Evolutionary conservation across 2,329 filamentous ascomycete genomes (phyloP).

Genomic region (Cladophialophora bantiana): DNA sequence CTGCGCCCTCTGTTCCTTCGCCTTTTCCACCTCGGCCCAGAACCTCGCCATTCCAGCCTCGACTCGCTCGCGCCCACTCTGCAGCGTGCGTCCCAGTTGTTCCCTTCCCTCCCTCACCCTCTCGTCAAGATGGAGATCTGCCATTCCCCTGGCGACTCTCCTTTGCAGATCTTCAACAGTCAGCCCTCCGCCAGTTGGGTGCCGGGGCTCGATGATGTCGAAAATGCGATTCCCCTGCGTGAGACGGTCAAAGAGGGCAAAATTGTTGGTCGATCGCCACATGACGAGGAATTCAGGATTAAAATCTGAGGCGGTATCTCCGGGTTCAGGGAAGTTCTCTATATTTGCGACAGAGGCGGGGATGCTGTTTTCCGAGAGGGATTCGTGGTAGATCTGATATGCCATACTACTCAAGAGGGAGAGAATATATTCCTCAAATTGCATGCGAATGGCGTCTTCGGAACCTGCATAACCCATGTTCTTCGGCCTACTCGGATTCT

Average conservation of each 20-base stretch:
- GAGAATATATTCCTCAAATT: constrained; percentile 96
- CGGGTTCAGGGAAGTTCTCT: constrained; percentile 49
- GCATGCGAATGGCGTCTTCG: constrained; percentile 94
- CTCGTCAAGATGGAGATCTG: constrained; percentile 92
- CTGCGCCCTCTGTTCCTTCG: constrained; percentile 25
- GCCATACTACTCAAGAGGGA: constrained; percentile 88
- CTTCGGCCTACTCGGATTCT: constrained; percentile 86
- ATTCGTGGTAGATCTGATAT: constrained; percentile 65
- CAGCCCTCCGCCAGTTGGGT: constrained; percentile 90
- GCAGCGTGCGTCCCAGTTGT: constrained; percentile 83
- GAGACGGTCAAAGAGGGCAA: constrained; percentile 81
- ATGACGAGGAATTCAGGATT: constrained; percentile 82
- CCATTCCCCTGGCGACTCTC: constrained; percentile 86
- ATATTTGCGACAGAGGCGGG: constrained; percentile 58
- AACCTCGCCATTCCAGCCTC: constrained; percentile 32
- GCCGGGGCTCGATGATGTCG: constrained; percentile 89
- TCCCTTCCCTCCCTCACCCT: constrained; percentile 83
- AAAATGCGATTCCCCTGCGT: constrained; percentile 81
- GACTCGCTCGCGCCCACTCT: constrained; percentile 79
- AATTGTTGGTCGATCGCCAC: constrained; percentile 90
- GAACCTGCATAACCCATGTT: constrained; percentile 94
- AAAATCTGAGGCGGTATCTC: constrained; percentile 84
- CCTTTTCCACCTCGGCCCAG: constrained; percentile 37
- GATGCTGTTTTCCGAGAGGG: constrained; percentile 11
- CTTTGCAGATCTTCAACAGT: constrained; percentile 95